Base-by-base conservation (phyloP, 495 filamentous ascomycete species). In the Terfezia boudieri region DNA sequence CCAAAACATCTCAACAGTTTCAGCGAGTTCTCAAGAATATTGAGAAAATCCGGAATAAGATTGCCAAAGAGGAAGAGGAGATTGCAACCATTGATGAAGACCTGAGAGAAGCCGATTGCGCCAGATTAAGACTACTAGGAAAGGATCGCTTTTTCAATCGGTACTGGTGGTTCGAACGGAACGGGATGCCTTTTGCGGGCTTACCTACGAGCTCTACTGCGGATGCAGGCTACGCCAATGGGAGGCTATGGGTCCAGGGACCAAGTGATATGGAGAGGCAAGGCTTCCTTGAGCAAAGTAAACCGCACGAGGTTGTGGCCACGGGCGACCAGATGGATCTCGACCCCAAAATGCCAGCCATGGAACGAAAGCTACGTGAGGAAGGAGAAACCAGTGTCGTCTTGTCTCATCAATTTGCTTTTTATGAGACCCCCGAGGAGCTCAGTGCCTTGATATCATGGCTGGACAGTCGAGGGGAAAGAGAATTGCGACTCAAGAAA, bases 81-180 rank as follows among this genome's bases (percentile, higher is more conserved):
- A 93, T 98, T 58, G 74, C 74, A 8, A 76, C 77, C 9, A 73
- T 90, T 49, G 89, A 96, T 60, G 86, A 93, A 57, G 86, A 96
- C 63, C 74, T 98, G 37, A 80, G 90, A 53, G 87, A 96, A 67
- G 82, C 86, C 46, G 86, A 94, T 64, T 93, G 89, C 62, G 83
- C 86, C 41, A 82, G 90, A 52, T 94, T 87, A 12, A 79, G 82
- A 55, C 78, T 86, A 53, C 74, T 98, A 10, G 90, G 90, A 49
- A 84, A 86, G 58, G 90, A 98, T 65, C 77, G 90, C 23, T 98
- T 93, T 71, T 94, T 85, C 78, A 98, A 96, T 64, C 83, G 87
- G 20, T 98, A 96, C 65, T 95, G 87, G 73, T 98, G 89, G 89
- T 94, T 95, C 65, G 90, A 98, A 68, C 82, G 88, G 38, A 98